phyloP scores from a whole-genome alignment of 345 rosid genomes.

The Acer negundo region DNA sequence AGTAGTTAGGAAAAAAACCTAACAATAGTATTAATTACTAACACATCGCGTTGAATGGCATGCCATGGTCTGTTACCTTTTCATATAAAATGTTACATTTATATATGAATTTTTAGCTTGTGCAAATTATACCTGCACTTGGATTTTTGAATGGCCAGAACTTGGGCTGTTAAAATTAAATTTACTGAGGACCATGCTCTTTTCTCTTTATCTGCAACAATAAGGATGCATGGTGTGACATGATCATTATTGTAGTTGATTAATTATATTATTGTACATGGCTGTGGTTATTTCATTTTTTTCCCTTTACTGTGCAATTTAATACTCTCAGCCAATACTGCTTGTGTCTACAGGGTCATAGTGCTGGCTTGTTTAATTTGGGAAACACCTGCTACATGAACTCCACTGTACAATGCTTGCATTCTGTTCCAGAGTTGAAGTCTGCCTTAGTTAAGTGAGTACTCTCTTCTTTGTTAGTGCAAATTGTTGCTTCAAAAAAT shows the following conservation, averaged over 20 bases:
- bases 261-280: neutral
- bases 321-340: neutral
- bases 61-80: neutral
- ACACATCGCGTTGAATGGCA: neutral
- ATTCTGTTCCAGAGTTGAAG: conserved; percentile 97
- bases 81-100: neutral
- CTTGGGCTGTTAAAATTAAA: neutral
- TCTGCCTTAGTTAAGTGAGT: conserved; percentile 71
- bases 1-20: neutral
- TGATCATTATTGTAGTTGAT: neutral
- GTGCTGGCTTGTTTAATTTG: conserved; percentile 87
- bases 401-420: conserved; percentile 92
- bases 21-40: neutral
- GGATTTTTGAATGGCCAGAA: neutral
- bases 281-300: conserved; percentile 5
- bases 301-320: conserved; percentile 5
- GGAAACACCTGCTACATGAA: conserved; percentile 99
- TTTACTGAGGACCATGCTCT: neutral
- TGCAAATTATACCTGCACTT: neutral
- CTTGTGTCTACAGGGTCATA: conserved; percentile 73
- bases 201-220: neutral
- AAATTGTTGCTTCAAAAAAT: neutral
- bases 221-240: neutral
- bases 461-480: neutral
- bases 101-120: neutral